Conservation (phyloP, 2,329 filamentous ascomycete species). For the Fusarium armeniacum region DNA sequence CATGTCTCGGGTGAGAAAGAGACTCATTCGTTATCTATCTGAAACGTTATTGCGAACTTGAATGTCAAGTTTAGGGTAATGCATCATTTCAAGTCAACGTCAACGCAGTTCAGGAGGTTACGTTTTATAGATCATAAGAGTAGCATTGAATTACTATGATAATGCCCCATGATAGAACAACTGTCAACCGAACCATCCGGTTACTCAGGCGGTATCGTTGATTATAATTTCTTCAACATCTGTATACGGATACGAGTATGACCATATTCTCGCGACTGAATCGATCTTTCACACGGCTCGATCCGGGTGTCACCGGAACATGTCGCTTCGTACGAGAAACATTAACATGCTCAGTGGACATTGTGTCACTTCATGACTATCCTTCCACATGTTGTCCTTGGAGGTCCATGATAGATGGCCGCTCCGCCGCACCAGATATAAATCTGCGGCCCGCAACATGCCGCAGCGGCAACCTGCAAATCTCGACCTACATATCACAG, state of each 20-base stretch:
- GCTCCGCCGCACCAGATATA: slow-evolving; percentile 4
- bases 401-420: slow-evolving; percentile 7
- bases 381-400: background rate
- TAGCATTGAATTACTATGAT: fast-evolving
- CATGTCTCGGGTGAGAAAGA: background rate
- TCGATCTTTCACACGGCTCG: background rate
- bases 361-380: background rate
- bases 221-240: too few species aligned
- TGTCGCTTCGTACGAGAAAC: background rate
- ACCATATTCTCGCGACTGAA: too few species aligned
- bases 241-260: background rate
- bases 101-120: background rate
- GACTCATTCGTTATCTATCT: background rate
- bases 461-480: slow-evolving; percentile 20
- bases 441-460: slow-evolving; percentile 25
- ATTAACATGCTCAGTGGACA: background rate
- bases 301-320: background rate
- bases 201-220: too few species aligned
- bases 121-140: background rate
- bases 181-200: too few species aligned
- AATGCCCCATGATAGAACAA: too few species aligned
- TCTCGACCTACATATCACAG: background rate
- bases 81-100: background rate
- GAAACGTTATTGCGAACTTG: background rate
- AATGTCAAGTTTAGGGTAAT: background rate